phyloP scores from a whole-genome alignment of 225 moss, liverwort and hornwort species.

The Sphagnum contortum region DNA sequence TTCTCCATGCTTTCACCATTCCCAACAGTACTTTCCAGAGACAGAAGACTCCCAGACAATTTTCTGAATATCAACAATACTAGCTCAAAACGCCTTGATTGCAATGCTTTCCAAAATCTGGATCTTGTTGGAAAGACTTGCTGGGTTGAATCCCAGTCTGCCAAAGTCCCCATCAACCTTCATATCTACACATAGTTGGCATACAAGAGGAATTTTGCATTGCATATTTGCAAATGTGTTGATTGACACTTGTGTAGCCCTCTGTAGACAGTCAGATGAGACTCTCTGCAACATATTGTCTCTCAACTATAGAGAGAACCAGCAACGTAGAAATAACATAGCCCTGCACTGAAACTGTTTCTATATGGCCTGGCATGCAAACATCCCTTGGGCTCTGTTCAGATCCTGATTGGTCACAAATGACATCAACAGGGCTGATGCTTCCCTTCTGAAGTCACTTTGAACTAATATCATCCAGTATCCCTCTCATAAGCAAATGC shows the following conservation, averaged over 20 bases:
- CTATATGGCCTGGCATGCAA: constrained; percentile 63
- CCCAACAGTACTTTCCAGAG: constrained; percentile 31
- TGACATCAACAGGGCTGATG: constrained; percentile 46
- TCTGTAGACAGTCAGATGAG: constrained; percentile 22
- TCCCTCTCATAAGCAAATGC: no score
- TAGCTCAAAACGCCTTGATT: constrained; percentile 45
- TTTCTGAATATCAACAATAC: constrained; percentile 38
- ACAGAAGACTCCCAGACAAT: constrained; percentile 23
- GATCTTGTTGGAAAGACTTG: constrained; percentile 27
- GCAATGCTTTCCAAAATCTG: constrained; percentile 49
- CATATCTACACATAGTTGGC: constrained; percentile 3
- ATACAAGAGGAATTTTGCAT: constrained; percentile 14
- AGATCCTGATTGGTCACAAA: constrained; percentile 47
- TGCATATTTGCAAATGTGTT: constrained; percentile 23
- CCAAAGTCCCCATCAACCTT: background rate
- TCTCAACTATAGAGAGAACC: constrained; percentile 5
- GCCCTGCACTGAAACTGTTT: constrained; percentile 63
- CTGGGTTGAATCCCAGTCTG: constrained; percentile 7
- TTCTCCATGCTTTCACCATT: constrained; percentile 65
- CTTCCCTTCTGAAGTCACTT: constrained; percentile 54
- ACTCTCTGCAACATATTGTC: constrained; percentile 41
- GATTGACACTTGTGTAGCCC: constrained; percentile 31
- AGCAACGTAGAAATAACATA: constrained; percentile 56
- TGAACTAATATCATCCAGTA: constrained; percentile 6
- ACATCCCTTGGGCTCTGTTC: constrained; percentile 39